phyloP scores from a whole-genome alignment of 2,329 filamentous ascomycete genomes.

The Talaromyces islandicus region DNA sequence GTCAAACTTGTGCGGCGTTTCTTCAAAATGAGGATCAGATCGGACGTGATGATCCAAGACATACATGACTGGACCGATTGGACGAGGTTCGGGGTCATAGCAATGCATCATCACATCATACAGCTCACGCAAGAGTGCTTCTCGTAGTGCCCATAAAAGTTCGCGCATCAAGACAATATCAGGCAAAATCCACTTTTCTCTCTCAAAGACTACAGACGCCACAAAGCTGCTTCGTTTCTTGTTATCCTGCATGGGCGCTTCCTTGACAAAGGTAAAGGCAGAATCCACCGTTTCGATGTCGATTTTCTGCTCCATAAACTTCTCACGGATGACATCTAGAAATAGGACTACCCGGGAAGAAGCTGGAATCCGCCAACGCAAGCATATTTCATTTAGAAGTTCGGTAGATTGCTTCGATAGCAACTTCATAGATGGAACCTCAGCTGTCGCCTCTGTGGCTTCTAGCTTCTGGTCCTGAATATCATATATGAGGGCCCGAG shows the following conservation, averaged over 20 bases:
- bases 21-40: slow-evolving; percentile 67
- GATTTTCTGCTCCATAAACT: slow-evolving; percentile 79
- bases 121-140: slow-evolving; percentile 77
- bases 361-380: slow-evolving; percentile 83
- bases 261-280: slow-evolving; percentile 76
- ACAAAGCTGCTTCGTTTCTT: slow-evolving; percentile 48
- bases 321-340: slow-evolving; percentile 76
- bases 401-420: slow-evolving; percentile 74
- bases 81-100: slow-evolving; percentile 81
- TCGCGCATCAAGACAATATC: slow-evolving; percentile 69
- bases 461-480: slow-evolving; percentile 50
- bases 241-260: slow-evolving; percentile 60
- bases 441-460: slow-evolving; percentile 43
- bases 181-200: slow-evolving; percentile 62
- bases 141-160: slow-evolving; percentile 67
- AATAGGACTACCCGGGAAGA: slow-evolving; percentile 74
- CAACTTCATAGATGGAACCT: slow-evolving; percentile 46
- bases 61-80: slow-evolving; percentile 72
- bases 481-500: slow-evolving; percentile 64
- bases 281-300: slow-evolving; percentile 74
- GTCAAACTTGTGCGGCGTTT: slow-evolving; percentile 62
- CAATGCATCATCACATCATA: slow-evolving; percentile 82
- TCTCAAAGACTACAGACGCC: slow-evolving; percentile 47
- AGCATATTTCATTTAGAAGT: slow-evolving; percentile 74
- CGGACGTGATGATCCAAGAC: slow-evolving; percentile 78